Evolutionary conservation across 2,329 filamentous ascomycete genomes (phyloP).

Genomic region (Alternaria longipes): DNA sequence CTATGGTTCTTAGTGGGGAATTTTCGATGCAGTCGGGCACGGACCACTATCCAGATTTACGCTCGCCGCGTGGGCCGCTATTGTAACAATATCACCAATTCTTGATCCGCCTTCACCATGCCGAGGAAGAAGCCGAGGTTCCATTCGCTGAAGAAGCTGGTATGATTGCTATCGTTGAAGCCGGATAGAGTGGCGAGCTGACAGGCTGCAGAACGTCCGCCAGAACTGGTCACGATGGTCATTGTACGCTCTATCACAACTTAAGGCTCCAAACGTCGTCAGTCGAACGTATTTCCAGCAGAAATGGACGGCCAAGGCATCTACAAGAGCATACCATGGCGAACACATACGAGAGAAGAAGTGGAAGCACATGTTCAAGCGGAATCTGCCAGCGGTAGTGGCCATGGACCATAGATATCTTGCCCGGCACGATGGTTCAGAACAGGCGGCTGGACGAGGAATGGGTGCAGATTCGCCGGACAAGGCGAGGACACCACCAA

Average conservation of each 20-base stretch:
- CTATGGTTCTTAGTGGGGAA: constrained; percentile 23
- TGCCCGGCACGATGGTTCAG: constrained; percentile 81
- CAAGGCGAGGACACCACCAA: constrained; percentile 42
- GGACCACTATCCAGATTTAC: constrained; percentile 9
- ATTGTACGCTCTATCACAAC: constrained; percentile 81
- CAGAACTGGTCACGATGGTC: constrained; percentile 99
- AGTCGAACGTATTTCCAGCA: constrained; percentile 88
- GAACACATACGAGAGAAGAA: constrained; percentile 92
- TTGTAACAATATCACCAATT: constrained; percentile 11
- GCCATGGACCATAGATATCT: constrained; percentile 85
- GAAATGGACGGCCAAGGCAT: constrained; percentile 92
- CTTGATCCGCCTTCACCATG: constrained; percentile 40
- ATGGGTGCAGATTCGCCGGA: constrained; percentile 65
- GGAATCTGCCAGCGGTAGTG: constrained; percentile 81
- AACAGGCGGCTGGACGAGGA: constrained; percentile 83
- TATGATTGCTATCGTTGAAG: constrained; percentile 54
- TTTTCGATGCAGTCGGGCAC: constrained; percentile 20
- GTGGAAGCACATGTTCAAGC: constrained; percentile 93
- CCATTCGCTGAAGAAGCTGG: constrained; percentile 72
- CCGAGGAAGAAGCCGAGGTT: constrained; percentile 63
- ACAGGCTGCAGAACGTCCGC: constrained; percentile 76
- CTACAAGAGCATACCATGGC: constrained; percentile 88
- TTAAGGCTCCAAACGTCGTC: constrained; percentile 54
- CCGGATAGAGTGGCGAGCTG: constrained; percentile 11
- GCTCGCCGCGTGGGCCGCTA: constrained; percentile 15